Conservation (phyloP, 495 filamentous ascomycete species). For the Bacidia rubella region DNA sequence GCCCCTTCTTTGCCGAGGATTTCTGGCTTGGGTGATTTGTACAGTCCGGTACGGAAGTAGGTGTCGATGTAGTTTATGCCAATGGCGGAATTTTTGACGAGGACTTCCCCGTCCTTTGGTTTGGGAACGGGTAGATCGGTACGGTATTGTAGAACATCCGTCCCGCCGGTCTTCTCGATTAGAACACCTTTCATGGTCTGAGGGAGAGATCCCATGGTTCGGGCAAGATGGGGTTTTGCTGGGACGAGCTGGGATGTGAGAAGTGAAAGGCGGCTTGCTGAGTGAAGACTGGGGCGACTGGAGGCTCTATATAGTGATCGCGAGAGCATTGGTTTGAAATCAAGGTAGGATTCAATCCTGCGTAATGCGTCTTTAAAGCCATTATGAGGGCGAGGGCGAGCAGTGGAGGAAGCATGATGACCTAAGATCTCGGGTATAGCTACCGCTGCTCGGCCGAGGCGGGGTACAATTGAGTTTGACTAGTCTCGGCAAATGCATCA, state of each 20-base stretch:
- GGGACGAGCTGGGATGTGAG: neutral
- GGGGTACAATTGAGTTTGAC: too few species aligned
- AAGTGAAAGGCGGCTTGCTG: neutral
- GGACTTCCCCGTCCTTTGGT: slow-evolving; percentile 54
- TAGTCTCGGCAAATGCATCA: too few species aligned
- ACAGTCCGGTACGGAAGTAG: slow-evolving; percentile 87
- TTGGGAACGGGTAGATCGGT: slow-evolving; percentile 64
- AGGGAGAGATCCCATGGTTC: slow-evolving; percentile 37
- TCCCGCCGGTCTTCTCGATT: slow-evolving; percentile 63
- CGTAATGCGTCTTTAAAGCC: too few species aligned
- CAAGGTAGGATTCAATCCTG: too few species aligned
- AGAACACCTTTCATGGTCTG: slow-evolving; percentile 64
- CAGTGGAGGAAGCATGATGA: too few species aligned
- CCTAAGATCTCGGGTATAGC: too few species aligned
- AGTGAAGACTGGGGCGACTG: neutral
- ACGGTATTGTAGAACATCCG: slow-evolving; percentile 63
- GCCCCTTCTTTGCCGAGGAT: slow-evolving; percentile 76
- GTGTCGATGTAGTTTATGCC: slow-evolving; percentile 76
- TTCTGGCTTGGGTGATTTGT: slow-evolving; percentile 60
- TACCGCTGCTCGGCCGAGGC: too few species aligned
- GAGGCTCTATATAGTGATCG: neutral
- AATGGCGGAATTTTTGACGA: slow-evolving; percentile 74
- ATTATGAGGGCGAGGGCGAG: too few species aligned
- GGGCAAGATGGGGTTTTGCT: neutral
- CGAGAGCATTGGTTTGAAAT: neutral